Evolutionary conservation across 2,329 filamentous ascomycete genomes (phyloP), one percentile per base, ranked within the genome.

Genomic region (Exophiala viscosa): DNA sequence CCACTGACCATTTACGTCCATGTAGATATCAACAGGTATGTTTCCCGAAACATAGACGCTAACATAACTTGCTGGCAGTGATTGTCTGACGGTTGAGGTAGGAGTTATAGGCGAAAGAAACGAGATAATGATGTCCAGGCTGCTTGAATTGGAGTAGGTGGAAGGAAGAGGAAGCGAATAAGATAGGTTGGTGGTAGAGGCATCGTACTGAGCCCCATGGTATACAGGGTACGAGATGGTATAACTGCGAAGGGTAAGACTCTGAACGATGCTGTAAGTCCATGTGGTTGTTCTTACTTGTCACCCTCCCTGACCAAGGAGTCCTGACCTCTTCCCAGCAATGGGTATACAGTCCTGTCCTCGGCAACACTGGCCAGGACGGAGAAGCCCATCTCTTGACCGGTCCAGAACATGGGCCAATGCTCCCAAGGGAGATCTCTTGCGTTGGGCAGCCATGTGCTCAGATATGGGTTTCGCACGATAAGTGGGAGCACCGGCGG

Each of bases 351-450:
- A 23, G 74, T 74, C 45, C 75, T 75, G n/a, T 80, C 75, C 32
- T 79, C 76, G 2, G 83, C 81, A 10, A 86, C 72, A 18, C 80
- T 78, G 35, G 82, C 84, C 54, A 87, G 74, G 45, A 87, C 70
- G 5, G 80, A 78, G 58, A 87, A 78, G 39, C 84, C 84, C 50
- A 87, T 69, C 72, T 85, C 78, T 63, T 83, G 76, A 32, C 87
- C 87, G 5, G 85, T 88, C 77, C 85, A 91, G 68, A 91, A 90
- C 68, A 92, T 92, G 18, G 90, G 90, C 90, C 90, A 95, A 70
- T 82, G 80, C 48, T 83, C 79, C 89, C 89, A 95, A 1, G 90
- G 90, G 41, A 78, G 78, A 50, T 86, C 80, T 60, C 90, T 79
- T 36, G 88, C 87, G 68, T 81, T 78, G 43, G 77, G 63, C 38